phyloP scores from a whole-genome alignment of 345 rosid species.

The sweet orange (Citrus sinensis) region DNA sequence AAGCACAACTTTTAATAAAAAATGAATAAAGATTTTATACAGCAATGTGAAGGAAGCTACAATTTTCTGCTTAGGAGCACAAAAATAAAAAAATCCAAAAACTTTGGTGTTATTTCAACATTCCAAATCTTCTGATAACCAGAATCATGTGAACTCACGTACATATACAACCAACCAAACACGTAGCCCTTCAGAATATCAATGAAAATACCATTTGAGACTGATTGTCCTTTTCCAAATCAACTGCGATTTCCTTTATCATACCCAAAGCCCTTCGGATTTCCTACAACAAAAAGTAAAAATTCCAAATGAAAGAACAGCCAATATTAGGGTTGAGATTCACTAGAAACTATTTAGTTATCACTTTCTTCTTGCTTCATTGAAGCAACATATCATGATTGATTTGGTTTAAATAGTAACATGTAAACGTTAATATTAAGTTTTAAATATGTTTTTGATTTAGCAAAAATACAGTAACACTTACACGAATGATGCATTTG shows the following conservation, averaged over 20 bases:
- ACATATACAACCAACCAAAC: not conserved
- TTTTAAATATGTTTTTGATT: not conserved
- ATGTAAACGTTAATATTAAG: too few species aligned
- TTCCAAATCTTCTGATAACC: not conserved
- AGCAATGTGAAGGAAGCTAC: not conserved
- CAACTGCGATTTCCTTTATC: slow-evolving; percentile 74
- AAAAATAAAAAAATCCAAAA: not conserved
- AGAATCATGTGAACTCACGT: not conserved
- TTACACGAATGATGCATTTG: not conserved
- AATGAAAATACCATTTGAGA: slow-evolving; percentile 51
- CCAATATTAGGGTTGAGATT: not conserved
- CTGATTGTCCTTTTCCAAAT: slow-evolving; percentile 66
- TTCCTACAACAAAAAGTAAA: slow-evolving; percentile 46
- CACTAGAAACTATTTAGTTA: not conserved
- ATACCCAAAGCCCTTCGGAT: slow-evolving; percentile 53
- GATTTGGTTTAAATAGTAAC: not conserved
- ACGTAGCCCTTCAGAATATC: not conserved
- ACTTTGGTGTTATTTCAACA: not conserved
- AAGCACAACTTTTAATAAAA: not conserved
- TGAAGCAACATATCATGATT: not conserved
- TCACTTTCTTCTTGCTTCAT: not conserved
- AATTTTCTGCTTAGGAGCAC: not conserved
- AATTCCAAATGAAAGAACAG: not conserved
- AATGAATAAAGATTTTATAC: not conserved
- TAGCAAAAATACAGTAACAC: not conserved